phyloP scores from a whole-genome alignment of 768 basidiomycete genomes.

The Hemileccinum rubropunctum region DNA sequence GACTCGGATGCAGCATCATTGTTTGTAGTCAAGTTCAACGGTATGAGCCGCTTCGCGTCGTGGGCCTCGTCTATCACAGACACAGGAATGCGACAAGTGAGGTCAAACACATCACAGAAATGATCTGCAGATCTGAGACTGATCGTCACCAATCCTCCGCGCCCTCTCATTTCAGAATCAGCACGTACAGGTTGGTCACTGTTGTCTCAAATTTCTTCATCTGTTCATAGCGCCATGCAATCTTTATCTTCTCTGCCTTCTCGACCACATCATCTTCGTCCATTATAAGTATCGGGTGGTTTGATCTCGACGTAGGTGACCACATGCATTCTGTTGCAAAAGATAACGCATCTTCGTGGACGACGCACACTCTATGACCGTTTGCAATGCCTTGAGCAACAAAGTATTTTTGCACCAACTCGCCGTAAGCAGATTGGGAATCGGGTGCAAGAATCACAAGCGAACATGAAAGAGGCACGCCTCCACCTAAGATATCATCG shows the following conservation, averaged over 20 bases:
- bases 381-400: slow-evolving; percentile 80
- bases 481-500: slow-evolving; percentile 93
- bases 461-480: slow-evolving; percentile 78
- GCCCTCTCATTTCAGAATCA: slow-evolving; percentile 16
- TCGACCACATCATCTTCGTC: slow-evolving; percentile 38
- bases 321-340: slow-evolving; percentile 83
- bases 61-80: slow-evolving; percentile 45
- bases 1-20: slow-evolving; percentile 21
- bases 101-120: slow-evolving; percentile 71
- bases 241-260: slow-evolving; percentile 70
- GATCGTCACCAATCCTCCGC: slow-evolving; percentile 10
- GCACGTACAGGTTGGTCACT: slow-evolving; percentile 52
- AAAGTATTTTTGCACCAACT: slow-evolving; percentile 85
- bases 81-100: slow-evolving; percentile 60
- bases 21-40: slow-evolving; percentile 21
- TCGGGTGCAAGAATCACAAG: slow-evolving; percentile 81
- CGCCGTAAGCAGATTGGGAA: slow-evolving; percentile 79
- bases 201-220: slow-evolving; percentile 94
- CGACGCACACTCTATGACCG: slow-evolving; percentile 65
- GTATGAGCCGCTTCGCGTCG: slow-evolving; percentile 37
- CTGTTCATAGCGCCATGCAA: slow-evolving; percentile 95
- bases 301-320: slow-evolving; percentile 39
- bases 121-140: slow-evolving; percentile 48
- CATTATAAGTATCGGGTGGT: slow-evolving; percentile 8
- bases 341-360: slow-evolving; percentile 54